These are phyloP conservation scores for Sisymbrium irio DNA, from an alignment of 345 rosid species.

Conservation along the genomic window DNA sequence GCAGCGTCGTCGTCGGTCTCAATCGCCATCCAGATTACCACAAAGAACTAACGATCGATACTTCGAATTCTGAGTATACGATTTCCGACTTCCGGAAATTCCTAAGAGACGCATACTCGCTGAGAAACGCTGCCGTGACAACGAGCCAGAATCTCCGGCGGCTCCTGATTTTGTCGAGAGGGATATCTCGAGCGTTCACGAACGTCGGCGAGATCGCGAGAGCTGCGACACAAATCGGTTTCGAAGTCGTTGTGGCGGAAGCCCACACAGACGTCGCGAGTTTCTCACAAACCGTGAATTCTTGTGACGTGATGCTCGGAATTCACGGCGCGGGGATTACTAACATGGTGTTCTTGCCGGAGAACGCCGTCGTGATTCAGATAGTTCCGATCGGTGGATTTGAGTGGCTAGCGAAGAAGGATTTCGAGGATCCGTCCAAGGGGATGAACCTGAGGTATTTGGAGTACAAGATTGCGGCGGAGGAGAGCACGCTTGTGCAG, in stretches of 20 bases:
- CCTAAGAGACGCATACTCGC: conserved; percentile 47
- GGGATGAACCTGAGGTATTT: conserved; percentile 63
- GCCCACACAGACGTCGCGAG: conserved; percentile 43
- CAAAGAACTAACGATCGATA: conserved; percentile 59
- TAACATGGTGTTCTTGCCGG: conserved; percentile 79
- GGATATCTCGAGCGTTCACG: conserved; percentile 50
- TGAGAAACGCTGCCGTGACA: conserved; percentile 40
- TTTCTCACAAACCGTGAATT: conserved; percentile 52
- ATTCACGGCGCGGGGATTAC: conserved; percentile 89
- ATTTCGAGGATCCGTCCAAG: conserved; percentile 54
- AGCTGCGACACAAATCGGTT: conserved; percentile 49
- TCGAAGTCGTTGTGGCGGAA: conserved; percentile 52
- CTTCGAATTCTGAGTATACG: conserved; percentile 46
- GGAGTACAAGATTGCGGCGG: conserved; percentile 52
- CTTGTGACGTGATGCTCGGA: conserved; percentile 80
- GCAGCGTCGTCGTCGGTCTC: conserved; percentile 54
- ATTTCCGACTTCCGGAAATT: conserved; percentile 59
- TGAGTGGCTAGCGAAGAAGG: conserved; percentile 54
- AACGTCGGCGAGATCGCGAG: conserved; percentile 45
- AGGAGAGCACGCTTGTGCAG: conserved; percentile 58
- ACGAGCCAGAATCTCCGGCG: conserved; percentile 28
- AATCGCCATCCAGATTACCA: conserved; percentile 35
- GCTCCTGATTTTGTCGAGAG: conserved; percentile 57
- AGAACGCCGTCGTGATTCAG: conserved; percentile 68
- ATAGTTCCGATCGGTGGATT: conserved; percentile 65